A percentile compares a stretch with the other conserved stretches of the same genome.
Conservation (phyloP, 495 filamentous ascomycete species). For the Podospora sp. region DNA sequence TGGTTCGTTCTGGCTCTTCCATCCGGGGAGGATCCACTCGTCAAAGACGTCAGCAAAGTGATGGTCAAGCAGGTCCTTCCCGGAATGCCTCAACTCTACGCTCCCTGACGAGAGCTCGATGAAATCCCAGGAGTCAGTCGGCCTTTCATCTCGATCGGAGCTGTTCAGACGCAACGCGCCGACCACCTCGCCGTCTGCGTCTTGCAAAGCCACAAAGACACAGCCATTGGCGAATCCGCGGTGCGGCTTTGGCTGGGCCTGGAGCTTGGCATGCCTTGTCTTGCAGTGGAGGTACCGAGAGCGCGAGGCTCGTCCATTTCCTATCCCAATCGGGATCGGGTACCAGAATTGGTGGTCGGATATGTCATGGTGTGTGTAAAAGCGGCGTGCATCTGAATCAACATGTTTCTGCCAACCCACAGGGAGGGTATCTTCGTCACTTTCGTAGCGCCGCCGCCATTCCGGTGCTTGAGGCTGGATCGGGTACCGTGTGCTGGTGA, state of each 20-base stretch:
- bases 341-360: constrained; percentile 31
- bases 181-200: not conserved
- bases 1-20: constrained; percentile 1
- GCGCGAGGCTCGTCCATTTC: constrained; percentile 6
- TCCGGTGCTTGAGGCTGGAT: constrained; percentile 2
- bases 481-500: not conserved
- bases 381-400: not conserved
- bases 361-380: constrained; percentile 17
- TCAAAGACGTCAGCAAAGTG: constrained; percentile 26
- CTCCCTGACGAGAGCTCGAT: constrained; percentile 25
- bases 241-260: constrained; percentile 2
- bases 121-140: constrained; percentile 3
- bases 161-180: constrained; percentile 24
- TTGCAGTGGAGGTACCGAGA: constrained; percentile 23
- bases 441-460: constrained; percentile 4
- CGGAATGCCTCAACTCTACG: not conserved
- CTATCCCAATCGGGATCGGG: constrained; percentile 26
- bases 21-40: constrained; percentile 21
- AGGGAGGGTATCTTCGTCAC: not conserved
- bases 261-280: constrained; percentile 5
- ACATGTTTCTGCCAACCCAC: constrained; percentile 9
- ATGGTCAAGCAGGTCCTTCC: constrained; percentile 7
- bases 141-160: not conserved
- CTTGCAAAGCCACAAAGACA: constrained; percentile 12
- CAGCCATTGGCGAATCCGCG: constrained; percentile 15